Conservation (phyloP, 2,329 filamentous ascomycete genomes). For the Colletotrichum limetticola region DNA sequence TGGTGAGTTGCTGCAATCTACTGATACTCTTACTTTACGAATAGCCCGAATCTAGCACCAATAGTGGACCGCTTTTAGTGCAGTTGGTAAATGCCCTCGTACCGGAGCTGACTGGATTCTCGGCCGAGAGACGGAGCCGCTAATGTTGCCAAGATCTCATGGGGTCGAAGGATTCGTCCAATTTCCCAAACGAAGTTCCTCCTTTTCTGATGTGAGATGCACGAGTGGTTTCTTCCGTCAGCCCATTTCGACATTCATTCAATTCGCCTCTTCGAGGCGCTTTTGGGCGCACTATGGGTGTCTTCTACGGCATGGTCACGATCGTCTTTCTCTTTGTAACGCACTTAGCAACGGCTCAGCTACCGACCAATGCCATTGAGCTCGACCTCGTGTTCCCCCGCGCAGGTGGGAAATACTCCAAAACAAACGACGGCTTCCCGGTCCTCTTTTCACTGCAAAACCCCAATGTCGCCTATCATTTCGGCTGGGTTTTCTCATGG, state of each 20-base stretch:
- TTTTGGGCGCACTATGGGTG: not conserved
- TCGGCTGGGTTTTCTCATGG: conserved; percentile 18
- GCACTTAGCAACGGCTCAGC: not conserved
- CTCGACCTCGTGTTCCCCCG: conserved; percentile 24
- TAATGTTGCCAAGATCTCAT: not conserved
- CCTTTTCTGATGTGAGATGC: not conserved
- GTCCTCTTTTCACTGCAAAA: conserved; percentile 17
- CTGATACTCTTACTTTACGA: not conserved
- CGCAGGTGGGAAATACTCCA: not conserved
- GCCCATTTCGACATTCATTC: not conserved
- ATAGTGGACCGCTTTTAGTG: not conserved
- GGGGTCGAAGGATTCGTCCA: not conserved
- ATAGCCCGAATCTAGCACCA: not conserved
- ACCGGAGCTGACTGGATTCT: not conserved
- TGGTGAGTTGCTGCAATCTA: not conserved
- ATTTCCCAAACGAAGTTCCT: not conserved
- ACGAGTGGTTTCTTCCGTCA: not conserved
- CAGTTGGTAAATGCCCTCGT: not conserved
- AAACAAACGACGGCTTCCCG: not conserved
- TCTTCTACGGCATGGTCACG: not conserved
- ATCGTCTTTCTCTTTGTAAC: not conserved
- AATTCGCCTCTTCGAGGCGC: not conserved
- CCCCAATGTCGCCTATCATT: conserved; percentile 2
- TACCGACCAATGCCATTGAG: not conserved
- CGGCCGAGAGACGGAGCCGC: not conserved